Evolutionary conservation across 2,329 filamentous ascomycete genomes (phyloP).

Genomic region (Ampelomyces quisqualis): DNA sequence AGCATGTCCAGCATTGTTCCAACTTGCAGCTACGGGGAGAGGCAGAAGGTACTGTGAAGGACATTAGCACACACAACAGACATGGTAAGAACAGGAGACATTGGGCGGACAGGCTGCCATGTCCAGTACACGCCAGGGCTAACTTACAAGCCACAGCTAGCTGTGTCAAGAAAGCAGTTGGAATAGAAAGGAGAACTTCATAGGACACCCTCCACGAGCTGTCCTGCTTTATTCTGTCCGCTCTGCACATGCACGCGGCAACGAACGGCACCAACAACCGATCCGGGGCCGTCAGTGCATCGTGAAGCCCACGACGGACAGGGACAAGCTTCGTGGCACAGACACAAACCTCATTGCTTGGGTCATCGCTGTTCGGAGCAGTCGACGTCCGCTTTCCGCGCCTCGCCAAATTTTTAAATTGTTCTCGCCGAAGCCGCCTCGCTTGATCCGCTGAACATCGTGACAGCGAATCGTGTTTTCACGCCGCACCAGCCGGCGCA

Average conservation of each 20-base stretch:
- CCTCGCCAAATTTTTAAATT: slow-evolving; percentile 12
- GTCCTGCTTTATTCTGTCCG: not conserved
- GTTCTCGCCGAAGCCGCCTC: slow-evolving; percentile 17
- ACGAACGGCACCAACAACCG: not conserved
- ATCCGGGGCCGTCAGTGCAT: slow-evolving; percentile 12
- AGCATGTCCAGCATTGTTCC: slow-evolving; percentile 42
- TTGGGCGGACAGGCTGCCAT: slow-evolving; percentile 18
- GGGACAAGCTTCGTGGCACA: slow-evolving; percentile 9
- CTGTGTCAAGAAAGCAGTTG: too few species aligned
- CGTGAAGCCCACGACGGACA: slow-evolving; percentile 16
- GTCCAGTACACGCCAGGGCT: slow-evolving; percentile 16
- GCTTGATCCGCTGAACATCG: slow-evolving; percentile 1
- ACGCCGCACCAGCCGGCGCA: not conserved
- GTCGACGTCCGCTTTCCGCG: slow-evolving; percentile 3
- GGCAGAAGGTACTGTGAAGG: slow-evolving; percentile 24
- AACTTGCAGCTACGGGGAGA: slow-evolving; percentile 6
- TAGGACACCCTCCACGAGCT: too few species aligned
- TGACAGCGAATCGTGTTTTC: not conserved
- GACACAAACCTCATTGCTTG: too few species aligned
- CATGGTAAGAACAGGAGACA: slow-evolving; percentile 9
- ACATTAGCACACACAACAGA: slow-evolving; percentile 15
- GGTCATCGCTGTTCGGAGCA: not conserved
- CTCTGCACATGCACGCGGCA: slow-evolving; percentile 19
- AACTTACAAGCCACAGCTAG: slow-evolving; percentile 32
- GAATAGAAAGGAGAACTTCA: not conserved